A percentile compares a stretch with the other conserved stretches of the same genome.
These are phyloP conservation scores for Hypoxylon fuscum DNA, from an alignment of 495 filamentous ascomycete species.

Conservation along the genomic window DNA sequence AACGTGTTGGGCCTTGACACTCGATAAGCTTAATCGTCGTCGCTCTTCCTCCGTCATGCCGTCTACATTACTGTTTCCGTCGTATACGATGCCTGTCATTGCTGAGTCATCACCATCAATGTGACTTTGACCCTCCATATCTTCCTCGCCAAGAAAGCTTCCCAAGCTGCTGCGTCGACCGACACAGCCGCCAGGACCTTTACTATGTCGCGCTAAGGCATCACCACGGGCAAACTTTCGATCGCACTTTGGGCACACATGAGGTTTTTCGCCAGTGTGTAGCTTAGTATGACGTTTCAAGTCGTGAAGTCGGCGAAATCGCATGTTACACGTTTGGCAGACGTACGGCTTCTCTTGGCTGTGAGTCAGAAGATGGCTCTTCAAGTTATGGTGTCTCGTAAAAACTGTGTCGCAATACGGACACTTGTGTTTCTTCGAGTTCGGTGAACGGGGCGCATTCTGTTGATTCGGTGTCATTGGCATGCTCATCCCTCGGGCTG, in stretches of 20 bases:
- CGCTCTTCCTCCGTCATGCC: constrained; percentile 61
- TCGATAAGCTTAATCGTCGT: constrained; percentile 67
- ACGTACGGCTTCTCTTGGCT: constrained; percentile 98
- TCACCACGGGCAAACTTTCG: constrained; percentile 95
- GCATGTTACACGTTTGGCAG: constrained; percentile 86
- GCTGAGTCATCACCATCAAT: constrained; percentile 73
- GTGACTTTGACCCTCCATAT: constrained; percentile 61
- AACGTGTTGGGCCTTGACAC: constrained; percentile 75
- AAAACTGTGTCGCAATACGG: constrained; percentile 96
- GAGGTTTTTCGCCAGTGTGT: constrained; percentile 94
- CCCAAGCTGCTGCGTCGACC: constrained; percentile 88
- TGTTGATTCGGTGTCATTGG: constrained; percentile 71
- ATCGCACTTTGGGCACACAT: constrained; percentile 92
- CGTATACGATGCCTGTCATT: constrained; percentile 83
- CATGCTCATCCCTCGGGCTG: constrained; percentile 75
- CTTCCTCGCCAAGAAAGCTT: constrained; percentile 83
- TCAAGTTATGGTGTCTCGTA: constrained; percentile 98
- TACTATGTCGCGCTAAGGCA: constrained; percentile 92
- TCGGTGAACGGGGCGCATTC: constrained; percentile 64
- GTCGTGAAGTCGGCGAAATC: constrained; percentile 93
- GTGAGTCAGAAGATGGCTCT: constrained; percentile 96
- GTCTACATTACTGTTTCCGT: constrained; percentile 63
- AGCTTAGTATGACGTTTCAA: constrained; percentile 96
- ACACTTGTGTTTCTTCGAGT: constrained; percentile 90
- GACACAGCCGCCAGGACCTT: constrained; percentile 95